Evolutionary conservation across 371 early-diverging fungal species (phyloP), one percentile per base, ranked within the genome.

Genomic region (Blakeslea trispora): DNA sequence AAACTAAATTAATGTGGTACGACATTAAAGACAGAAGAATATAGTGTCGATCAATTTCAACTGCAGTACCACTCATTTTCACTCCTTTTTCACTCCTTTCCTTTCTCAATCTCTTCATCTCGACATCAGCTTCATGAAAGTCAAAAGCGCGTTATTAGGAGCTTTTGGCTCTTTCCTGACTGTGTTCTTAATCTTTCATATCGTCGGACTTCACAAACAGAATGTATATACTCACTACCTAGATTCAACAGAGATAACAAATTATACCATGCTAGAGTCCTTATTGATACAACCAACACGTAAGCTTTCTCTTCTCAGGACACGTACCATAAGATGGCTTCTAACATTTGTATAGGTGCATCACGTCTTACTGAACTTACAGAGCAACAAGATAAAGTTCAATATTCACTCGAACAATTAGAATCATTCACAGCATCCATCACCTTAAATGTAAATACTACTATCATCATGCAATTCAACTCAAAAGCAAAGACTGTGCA

Each of bases 181-280:
- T 39, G 28, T 61, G 11, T 5, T 37, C 2, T 44, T 61, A 13
- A 31, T 61, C 39, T 55, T 39, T 43, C 61, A 61, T n/a, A 45
- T 61, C 13, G 24, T 61, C 13, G 49, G 53, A 23, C 19, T 55
- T 41, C 49, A 48, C 41, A 18, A 28, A 28, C 39, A 44, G 7
- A 34, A 49, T 24, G 15, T 15, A 19, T 44, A 37, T 35, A 43
- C 24, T 14, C 34, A 37, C 1, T 57, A 55, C 51, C 24, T 55
- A n/a, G 73, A 72, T 48, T 61, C 69, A 5, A 66, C 63, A 24
- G 64, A 72, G 42, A 50, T 69, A 18, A 66, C 64, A 8, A 69
- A 72, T 34, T 72, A 72, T 31, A 64, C 61, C 49, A 35, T 66
- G 19, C 53, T 72, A 17, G 69, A 69, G 23, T 48, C 41, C 7